Evolutionary conservation across 257 asterid genomes (phyloP), one percentile per base, ranked within the genome.

Genomic region (Schizonepeta tenuifolia): DNA sequence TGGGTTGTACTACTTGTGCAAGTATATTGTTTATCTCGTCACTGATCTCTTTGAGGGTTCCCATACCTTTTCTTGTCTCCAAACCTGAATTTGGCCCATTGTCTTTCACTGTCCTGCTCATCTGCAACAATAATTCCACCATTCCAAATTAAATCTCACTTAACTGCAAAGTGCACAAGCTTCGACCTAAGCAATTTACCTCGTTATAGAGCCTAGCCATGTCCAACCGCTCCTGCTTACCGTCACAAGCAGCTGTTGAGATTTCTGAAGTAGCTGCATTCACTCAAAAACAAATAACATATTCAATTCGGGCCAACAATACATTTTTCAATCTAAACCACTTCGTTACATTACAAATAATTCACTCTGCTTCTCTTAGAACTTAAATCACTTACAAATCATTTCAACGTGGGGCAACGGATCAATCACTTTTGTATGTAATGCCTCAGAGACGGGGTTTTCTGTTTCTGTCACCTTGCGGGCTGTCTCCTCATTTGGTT

Each of bases 191-290:
- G 72, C 13, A 21, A 26, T 21, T 65, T 77, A 91, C 99, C 97
- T 88, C 92, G 70, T 94, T 94, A 67, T 84, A 94, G 57, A 88
- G 83, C 75, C 84, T 83, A 71, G 90, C 93, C 81, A 91, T 70
- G 67, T 82, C 88, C 73, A 88, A 65, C 15, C 90, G 93, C 69
- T 84, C 87, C 21, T 85, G 75, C 24, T 80, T 83, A 57, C 69
- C 72, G 78, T 91, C 97, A 78, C 85, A 84, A 54, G 95, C 90
- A 71, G 77, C 79, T 28, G 78, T 83, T 38, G 78, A 60, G 18
- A 88, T 83, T 74, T 87, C 97, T 74, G 84, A 89, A 3, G 90
- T 64, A 75, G 96, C 99, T 94, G 96, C 78, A 78, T 49, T 47
- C 20, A 57, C 44, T 36, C 74, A 18, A 44, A 49, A 18, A 2